phyloP scores from a whole-genome alignment of 192 early-diverging fungal species.

The Rhizophagus sp. region DNA sequence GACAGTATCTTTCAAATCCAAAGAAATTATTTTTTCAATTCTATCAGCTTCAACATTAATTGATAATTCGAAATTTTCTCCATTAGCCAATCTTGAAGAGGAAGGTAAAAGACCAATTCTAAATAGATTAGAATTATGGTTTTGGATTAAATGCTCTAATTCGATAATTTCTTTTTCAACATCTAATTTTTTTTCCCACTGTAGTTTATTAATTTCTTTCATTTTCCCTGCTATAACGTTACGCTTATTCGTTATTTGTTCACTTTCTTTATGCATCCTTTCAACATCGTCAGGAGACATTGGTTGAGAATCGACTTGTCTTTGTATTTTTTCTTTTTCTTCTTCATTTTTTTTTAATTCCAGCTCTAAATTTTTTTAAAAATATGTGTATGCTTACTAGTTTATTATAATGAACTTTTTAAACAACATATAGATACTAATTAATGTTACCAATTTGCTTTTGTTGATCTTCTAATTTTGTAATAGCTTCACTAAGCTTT shows the following conservation, averaged over 20 bases:
- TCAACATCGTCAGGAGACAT: constrained; percentile 80
- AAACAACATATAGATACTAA: not conserved
- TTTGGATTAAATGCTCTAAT: constrained; percentile 57
- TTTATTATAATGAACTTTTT: not conserved
- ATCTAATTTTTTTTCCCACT: constrained; percentile 71
- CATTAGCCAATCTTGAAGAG: not conserved
- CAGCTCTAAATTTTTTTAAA: not conserved
- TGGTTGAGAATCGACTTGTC: constrained; percentile 72
- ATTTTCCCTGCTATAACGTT: constrained; percentile 51
- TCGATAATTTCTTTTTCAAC: constrained; percentile 68
- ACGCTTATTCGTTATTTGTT: constrained; percentile 60
- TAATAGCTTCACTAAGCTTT: constrained; percentile 17
- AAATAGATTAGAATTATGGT: constrained; percentile 44
- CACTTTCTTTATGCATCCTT: constrained; percentile 76
- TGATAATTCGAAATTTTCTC: constrained; percentile 10
- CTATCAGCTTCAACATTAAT: not conserved
- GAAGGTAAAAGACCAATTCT: constrained; percentile 15
- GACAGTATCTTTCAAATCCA: constrained; percentile 15
- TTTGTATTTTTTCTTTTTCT: constrained; percentile 58
- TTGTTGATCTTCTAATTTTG: constrained; percentile 53
- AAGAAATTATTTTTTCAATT: constrained; percentile 13
- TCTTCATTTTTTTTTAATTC: constrained; percentile 44
- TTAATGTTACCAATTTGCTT: constrained; percentile 30
- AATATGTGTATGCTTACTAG: not conserved
- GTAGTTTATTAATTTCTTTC: constrained; percentile 55